Evolutionary conservation across 768 basidiomycete species (phyloP), one percentile per base, ranked within the genome.

Genomic region (Nidularia pulvinata): DNA sequence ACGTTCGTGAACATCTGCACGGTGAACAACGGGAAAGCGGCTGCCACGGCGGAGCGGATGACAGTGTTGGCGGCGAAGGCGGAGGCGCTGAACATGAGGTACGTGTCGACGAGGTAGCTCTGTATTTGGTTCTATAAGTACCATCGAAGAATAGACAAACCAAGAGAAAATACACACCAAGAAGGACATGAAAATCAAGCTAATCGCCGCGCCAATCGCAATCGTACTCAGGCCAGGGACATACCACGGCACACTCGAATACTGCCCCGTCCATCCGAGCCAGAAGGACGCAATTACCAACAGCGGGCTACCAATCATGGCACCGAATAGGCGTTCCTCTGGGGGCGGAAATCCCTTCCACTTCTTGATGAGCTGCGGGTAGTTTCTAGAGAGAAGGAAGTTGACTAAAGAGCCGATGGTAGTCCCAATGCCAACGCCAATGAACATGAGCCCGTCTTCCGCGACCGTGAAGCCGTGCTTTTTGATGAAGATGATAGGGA

Each of bases 21-120:
- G 0, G 83, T 86, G 68, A 88, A 91, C 1, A 89, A 71, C 10
- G 85, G 86, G 67, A 87, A 86, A 0, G 79, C 76, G 0, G 84
- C 81, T 2, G 79, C 85, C 5, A 81, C 73, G 1, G 76, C 75
- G 0, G 83, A 85, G 6, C 85, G 81, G 54, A 81, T 64, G 50
- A 86, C 70, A 2, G 81, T 84, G 62, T 84, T 84, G 6, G 81
- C 83, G 4, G 86, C 80, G 37, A 88, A 79, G 1, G 85, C 85
- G 2, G 83, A 85, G 2, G 86, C 85, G 56, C 76, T 78, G 64
- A 74, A 79, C 76, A 78, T 76, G 42, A 83, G 62, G 58, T 83
- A 85, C 3, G 81, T 83, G 55, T 87, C 83, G n/a, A 83, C 73
- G 25, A 85, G 64, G 59, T 85, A 86, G 51, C 74, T 79, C n/a